These are phyloP conservation scores for Alnus rubra DNA, from an alignment of 306 rosid genomes.

Conservation along the genomic window DNA sequence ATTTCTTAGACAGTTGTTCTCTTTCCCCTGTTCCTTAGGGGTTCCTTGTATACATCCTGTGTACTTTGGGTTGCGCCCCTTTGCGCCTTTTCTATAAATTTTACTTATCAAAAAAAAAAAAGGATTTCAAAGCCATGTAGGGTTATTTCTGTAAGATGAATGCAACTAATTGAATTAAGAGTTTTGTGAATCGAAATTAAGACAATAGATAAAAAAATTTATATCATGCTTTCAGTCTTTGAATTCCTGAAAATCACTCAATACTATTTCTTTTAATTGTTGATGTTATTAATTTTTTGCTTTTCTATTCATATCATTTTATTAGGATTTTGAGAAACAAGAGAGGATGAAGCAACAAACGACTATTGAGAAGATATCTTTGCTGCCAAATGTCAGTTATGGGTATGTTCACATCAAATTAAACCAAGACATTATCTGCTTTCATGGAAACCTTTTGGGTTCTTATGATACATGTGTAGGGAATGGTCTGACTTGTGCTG, in stretches of 20 bases:
- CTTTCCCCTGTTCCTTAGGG: no score
- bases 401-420: slow-evolving; percentile 58
- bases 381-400: slow-evolving; percentile 72
- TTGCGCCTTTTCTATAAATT: no score
- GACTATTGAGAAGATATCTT: slow-evolving; percentile 66
- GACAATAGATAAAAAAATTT: neutral
- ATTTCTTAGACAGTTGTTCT: no score
- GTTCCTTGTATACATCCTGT: no score
- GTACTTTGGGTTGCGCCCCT: no score
- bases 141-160: neutral
- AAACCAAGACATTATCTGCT: neutral
- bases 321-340: slow-evolving; percentile 87
- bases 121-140: neutral
- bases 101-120: no score
- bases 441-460: neutral
- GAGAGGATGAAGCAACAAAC: slow-evolving; percentile 90
- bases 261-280: neutral
- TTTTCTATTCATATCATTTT: slow-evolving; percentile 25
- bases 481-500: neutral
- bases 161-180: neutral
- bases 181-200: neutral
- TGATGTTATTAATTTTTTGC: slow-evolving; percentile 5
- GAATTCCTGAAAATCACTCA: neutral
- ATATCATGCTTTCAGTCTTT: neutral
- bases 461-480: neutral